Evolutionary conservation across 768 basidiomycete genomes (phyloP).

Genomic region (Suillus tomentosus): DNA sequence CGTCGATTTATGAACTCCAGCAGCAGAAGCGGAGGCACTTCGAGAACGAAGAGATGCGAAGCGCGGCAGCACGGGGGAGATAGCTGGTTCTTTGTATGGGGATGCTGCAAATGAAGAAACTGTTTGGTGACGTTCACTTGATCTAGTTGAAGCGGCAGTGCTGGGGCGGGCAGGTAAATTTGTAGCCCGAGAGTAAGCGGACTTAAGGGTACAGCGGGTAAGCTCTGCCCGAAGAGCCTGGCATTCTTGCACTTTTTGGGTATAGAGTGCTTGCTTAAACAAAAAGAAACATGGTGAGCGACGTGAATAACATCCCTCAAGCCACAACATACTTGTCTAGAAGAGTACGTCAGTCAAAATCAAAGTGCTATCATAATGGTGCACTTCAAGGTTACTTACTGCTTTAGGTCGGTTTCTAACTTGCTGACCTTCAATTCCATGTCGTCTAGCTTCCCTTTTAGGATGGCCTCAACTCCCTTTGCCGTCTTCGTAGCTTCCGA

Average conservation of each 20-base stretch:
- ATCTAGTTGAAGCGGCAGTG: conserved; percentile 26
- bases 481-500: conserved; percentile 72
- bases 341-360: conserved; percentile 25
- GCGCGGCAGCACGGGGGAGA: conserved; percentile 50
- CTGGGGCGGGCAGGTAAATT: conserved; percentile 27
- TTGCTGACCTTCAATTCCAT: conserved; percentile 57
- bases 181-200: conserved; percentile 21
- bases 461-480: conserved; percentile 58
- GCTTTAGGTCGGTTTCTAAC: conserved; percentile 69
- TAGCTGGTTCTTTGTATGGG: conserved; percentile 35
- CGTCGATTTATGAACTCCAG: conserved; percentile 36
- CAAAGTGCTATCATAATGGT: conserved; percentile 9
- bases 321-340: conserved; percentile 58
- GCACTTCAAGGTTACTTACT: conserved; percentile 46
- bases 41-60: conserved; percentile 56
- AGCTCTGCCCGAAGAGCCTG: conserved; percentile 68
- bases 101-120: conserved; percentile 31
- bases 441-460: conserved; percentile 69
- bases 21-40: conserved; percentile 51
- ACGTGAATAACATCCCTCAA: conserved; percentile 13
- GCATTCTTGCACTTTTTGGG: conserved; percentile 71
- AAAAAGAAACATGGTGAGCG: conserved; percentile 22
- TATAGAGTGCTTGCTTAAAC: conserved; percentile 56
- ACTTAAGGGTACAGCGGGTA: conserved; percentile 47
- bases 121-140: conserved; percentile 31